Evolutionary conservation across 345 rosid species (phyloP), one percentile per base, ranked within the genome.

Genomic region (Turritis glabra): DNA sequence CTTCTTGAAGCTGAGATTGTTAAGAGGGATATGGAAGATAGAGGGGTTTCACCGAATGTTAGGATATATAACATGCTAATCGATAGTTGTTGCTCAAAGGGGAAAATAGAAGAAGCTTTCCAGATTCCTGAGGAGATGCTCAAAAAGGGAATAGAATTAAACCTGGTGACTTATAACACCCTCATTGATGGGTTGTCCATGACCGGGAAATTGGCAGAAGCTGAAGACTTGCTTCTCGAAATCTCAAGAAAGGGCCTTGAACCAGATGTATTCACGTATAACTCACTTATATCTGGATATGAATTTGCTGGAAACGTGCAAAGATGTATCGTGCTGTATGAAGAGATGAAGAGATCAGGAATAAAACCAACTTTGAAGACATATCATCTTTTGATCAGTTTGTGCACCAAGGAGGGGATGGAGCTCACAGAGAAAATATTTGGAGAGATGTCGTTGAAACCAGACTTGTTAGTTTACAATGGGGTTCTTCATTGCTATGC

Each of bases 1-100:
- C 86, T 84, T 80, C 86, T 87, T 35, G 97, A 91, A 86, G 95
- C 90, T 12, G 88, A 91, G 77, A 69, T 88, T n/a, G 72, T 87
- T 27, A 80, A 85, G 41, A 73, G 81, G 54, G 91, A 91, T 77
- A 87, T 88, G 94, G 69, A 79, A 59, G 76, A 54, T 32, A 84
- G 89, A 76, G 91, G 90, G 29, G 80, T 88, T 72, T 63, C 58
- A 56, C 90, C 94, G 5, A 85, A 85, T 63, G 83, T 74, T 7
- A 87, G 82, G 74, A 84, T 88, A 81, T 91, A 87, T 69, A 93
- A 93, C 72, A 86, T 88, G 87, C 81, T 93, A 38, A 85, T 91
- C 29, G 82, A 85, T 72, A 90, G 91, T 60, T 62, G 81, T 66
- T 88, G 88, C 77, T 44, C 73, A 7, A 71, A 66, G 30, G 92